Evolutionary conservation across 139 green algal genomes (phyloP).

Genomic region (Picochlorum sp.): DNA sequence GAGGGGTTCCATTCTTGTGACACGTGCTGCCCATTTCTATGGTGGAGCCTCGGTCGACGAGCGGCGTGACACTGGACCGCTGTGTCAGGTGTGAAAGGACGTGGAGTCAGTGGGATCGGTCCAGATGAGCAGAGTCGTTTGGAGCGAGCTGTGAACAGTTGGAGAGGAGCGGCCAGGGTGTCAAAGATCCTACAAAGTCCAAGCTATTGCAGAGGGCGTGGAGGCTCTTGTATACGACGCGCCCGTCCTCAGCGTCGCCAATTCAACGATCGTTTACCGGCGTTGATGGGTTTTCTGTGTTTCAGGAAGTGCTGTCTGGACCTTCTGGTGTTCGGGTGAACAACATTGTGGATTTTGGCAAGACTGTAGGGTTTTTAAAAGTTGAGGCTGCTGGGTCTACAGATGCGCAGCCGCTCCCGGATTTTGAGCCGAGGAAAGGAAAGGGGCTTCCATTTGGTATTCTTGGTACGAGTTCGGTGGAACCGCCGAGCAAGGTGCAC

Average conservation of each 20-base stretch:
- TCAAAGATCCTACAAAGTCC: constrained; percentile 37
- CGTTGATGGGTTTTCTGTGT: constrained; percentile 77
- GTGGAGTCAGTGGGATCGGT: constrained; percentile 53
- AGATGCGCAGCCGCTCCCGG: constrained; percentile 41
- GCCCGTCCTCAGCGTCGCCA: constrained; percentile 62
- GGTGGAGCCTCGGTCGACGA: not conserved
- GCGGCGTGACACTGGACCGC: constrained; percentile 19
- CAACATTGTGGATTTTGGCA: constrained; percentile 81
- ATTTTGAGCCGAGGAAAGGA: constrained; percentile 60
- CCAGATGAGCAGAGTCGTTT: constrained; percentile 36
- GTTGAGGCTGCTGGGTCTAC: constrained; percentile 76
- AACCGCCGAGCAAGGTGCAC: constrained; percentile 40
- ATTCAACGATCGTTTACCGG: constrained; percentile 88
- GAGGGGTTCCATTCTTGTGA: no score
- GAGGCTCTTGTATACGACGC: constrained; percentile 76
- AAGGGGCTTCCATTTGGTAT: constrained; percentile 70
- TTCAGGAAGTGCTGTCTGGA: constrained; percentile 52
- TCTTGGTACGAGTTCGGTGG: constrained; percentile 61
- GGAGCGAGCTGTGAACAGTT: constrained; percentile 61
- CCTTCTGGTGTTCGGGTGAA: constrained; percentile 34
- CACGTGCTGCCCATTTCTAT: not conserved
- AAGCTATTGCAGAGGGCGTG: constrained; percentile 57
- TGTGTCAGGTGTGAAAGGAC: constrained; percentile 32
- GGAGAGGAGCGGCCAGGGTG: constrained; percentile 43
- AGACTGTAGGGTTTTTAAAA: constrained; percentile 42